Evolutionary conservation across 2,329 filamentous ascomycete species (phyloP), one percentile per base, ranked within the genome.

Genomic region (Talaromyces amestolkiae): DNA sequence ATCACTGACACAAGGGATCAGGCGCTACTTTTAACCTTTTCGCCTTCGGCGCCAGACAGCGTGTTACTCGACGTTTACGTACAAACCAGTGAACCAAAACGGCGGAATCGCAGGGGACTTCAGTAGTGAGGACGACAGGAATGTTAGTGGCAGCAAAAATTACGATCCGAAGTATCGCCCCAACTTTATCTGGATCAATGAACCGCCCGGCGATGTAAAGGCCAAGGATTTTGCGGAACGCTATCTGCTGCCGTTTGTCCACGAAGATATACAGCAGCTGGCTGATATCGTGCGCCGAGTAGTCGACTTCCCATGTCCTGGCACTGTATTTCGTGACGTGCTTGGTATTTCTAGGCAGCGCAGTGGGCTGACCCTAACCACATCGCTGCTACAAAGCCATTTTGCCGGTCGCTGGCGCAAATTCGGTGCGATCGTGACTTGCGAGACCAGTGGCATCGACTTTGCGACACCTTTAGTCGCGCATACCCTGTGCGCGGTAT

Each of bases 401-500:
- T 85, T 85, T n/a, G n/a, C 61, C 0, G 79, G 80, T 27, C 72
- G 82, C 67, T 87, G 84, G 86, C 33, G 68, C 2, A 74, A 78
- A 56, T 68, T 87, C 24, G 73, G 78, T 63, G 77, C 70, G 1
- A 69, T 90, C 7, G 82, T 72, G 1, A 82, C 77, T 69, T 88
- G 85, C 70, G 86, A 89, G 75, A 79, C 80, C 0, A 86, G 87
- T 53, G 85, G 86, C 24, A 84, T 84, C 65, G 64, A 87, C 65
- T 88, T 75, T 75, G 86, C 85, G 1, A n/a, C 86, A 10, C 72
- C 83, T 1, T 74, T 89, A 67, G 82, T 84, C 3, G 43, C 43
- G 15, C 27, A 27, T 68, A 88, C 86, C 2, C 80, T 88, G 43
- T 82, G 77, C 71, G 84, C 83, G 7, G 78, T 86, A 41, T 69